These are phyloP conservation scores for Grifola frondosa DNA, from an alignment of 1,284 basidiomycete genomes.

Conservation along the genomic window DNA sequence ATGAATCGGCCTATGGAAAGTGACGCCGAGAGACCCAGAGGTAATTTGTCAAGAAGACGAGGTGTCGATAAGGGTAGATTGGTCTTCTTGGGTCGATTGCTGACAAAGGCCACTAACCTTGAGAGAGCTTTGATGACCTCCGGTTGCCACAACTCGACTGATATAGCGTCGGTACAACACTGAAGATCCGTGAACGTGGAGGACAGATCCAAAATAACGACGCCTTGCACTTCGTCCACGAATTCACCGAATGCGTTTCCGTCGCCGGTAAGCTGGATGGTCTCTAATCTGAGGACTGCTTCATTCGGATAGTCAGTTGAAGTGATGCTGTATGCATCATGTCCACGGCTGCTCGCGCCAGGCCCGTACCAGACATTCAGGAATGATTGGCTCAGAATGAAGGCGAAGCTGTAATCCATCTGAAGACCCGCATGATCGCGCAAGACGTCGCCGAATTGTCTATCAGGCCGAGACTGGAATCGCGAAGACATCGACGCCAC, in stretches of 20 bases:
- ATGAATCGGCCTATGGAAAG: conserved; percentile 64
- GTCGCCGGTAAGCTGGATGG: conserved; percentile 45
- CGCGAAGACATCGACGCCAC: conserved; percentile 19
- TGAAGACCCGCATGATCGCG: conserved; percentile 25
- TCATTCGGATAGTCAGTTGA: conserved; percentile 25
- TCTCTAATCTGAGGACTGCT: conserved; percentile 56
- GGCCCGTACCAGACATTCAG: conserved; percentile 26
- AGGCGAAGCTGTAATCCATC: conserved; percentile 23
- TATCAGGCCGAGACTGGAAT: conserved; percentile 24
- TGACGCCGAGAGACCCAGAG: conserved; percentile 57
- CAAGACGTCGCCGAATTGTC: conserved; percentile 14
- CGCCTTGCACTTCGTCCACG: conserved; percentile 42
- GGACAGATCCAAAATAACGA: conserved; percentile 48
- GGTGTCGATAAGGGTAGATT: conserved; percentile 16
- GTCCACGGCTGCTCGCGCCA: conserved; percentile 12
- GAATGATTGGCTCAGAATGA: conserved; percentile 25
- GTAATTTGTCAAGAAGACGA: conserved; percentile 43
- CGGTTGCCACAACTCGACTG: conserved; percentile 74
- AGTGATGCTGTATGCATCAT: conserved; percentile 13
- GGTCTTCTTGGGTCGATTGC: conserved; percentile 10
- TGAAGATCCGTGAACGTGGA: conserved; percentile 55
- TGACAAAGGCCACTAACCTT: conserved; percentile 40
- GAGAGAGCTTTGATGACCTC: conserved; percentile 57
- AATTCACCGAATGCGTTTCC: conserved; percentile 49
- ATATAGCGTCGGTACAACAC: conserved; percentile 58